These are phyloP conservation scores for Fusarium transvaalense DNA, from an alignment of 2,329 filamentous ascomycete genomes.

Conservation along the genomic window DNA sequence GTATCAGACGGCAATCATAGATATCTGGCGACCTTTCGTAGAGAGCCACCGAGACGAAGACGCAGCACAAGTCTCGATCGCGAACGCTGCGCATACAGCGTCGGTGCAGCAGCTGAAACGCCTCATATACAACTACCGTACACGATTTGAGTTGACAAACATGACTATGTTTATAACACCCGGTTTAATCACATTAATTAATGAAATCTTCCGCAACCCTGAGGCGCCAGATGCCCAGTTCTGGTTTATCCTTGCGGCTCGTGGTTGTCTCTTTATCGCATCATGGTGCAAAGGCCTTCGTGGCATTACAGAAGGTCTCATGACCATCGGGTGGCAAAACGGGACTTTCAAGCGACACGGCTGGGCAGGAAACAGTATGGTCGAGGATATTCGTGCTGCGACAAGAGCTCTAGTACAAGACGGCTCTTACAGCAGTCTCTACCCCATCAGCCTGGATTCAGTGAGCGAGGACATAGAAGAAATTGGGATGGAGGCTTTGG, in stretches of 20 bases:
- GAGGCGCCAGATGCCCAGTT: constrained; percentile 8
- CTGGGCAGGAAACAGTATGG: constrained; percentile 13
- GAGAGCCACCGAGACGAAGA: rapidly evolving
- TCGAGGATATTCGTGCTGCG: constrained; percentile 2
- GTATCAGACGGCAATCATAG: constrained; percentile 21
- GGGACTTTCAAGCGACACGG: constrained; percentile 7
- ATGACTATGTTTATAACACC: constrained; percentile 15
- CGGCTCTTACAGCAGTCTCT: constrained; percentile 16
- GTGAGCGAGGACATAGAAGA: constrained; percentile 11
- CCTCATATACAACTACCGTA: constrained; percentile 3
- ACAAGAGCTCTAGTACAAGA: not conserved
- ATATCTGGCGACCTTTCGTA: constrained; percentile 17
- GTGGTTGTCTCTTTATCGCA: constrained; percentile 8
- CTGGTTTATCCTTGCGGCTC: constrained; percentile 10
- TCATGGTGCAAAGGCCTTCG: constrained; percentile 24
- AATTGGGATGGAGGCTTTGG: constrained; percentile 21
- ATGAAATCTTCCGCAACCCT: constrained; percentile 6
- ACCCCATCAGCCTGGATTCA: constrained; percentile 16
- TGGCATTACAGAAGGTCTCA: constrained; percentile 12
- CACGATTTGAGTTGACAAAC: constrained; percentile 19
- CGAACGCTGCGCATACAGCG: not conserved
- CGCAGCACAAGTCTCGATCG: rapidly evolving
- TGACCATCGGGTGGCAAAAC: constrained; percentile 16
- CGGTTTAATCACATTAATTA: constrained; percentile 2
- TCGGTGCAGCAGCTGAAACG: constrained; percentile 14